These are phyloP conservation scores for Verbena officinalis DNA, from an alignment of 257 asterid species.

Conservation along the genomic window DNA sequence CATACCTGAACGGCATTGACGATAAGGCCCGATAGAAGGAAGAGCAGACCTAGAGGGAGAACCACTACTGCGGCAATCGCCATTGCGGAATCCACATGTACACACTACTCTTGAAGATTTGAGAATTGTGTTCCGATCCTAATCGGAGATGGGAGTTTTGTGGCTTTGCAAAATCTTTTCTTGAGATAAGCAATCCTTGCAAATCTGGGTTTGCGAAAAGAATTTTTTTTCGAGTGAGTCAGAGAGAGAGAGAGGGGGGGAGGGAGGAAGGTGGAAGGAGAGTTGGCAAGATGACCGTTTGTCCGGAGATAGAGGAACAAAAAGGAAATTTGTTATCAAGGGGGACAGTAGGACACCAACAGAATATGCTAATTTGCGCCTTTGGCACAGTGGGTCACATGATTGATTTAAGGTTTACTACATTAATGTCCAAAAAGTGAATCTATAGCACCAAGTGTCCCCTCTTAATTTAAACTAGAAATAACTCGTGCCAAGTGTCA, in stretches of 20 bases:
- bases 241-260: conserved; percentile 12
- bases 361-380: conserved; percentile 31
- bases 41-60: conserved; percentile 77
- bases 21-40: conserved; percentile 69
- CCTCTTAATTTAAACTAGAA: no score
- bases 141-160: not conserved
- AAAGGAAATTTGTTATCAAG: not conserved
- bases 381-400: conserved; percentile 13
- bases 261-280: not conserved
- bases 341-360: conserved; percentile 25
- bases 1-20: conserved; percentile 74
- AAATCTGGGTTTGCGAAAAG: not conserved
- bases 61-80: conserved; percentile 69
- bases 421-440: not conserved
- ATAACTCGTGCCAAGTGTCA: no score
- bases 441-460: no score
- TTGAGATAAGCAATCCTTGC: not conserved
- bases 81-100: conserved; percentile 45
- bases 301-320: conserved; percentile 28
- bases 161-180: not conserved
- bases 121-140: not conserved
- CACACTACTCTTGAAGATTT: not conserved
- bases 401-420: not conserved
- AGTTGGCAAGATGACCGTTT: conserved; percentile 26
- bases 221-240: not conserved